Conservation (phyloP, 176 grass and related monocot genomes). For the Bonia amplexicaulis region DNA sequence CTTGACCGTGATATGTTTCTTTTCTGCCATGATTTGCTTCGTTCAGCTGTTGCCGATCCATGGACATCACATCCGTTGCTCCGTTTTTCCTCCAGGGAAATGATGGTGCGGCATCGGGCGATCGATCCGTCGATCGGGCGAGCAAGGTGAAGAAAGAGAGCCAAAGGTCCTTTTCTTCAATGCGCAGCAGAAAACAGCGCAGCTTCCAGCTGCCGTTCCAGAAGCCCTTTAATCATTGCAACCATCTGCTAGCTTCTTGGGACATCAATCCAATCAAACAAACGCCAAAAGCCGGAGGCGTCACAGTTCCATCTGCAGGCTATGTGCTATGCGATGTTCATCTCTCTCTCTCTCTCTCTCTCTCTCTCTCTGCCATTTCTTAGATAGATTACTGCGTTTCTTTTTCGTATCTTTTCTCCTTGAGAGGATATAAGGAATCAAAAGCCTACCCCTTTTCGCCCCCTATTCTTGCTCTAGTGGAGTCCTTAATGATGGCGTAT, state of each 20-base stretch:
- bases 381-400: not conserved
- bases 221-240: slow-evolving; percentile 64
- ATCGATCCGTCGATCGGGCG: not conserved
- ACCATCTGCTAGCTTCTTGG: slow-evolving; percentile 36
- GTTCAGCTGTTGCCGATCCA: not conserved
- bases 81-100: not conserved
- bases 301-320: slow-evolving; percentile 29
- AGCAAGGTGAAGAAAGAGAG: not conserved
- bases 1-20: slow-evolving; percentile 2
- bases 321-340: slow-evolving; percentile 14
- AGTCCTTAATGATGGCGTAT: slow-evolving; percentile 44
- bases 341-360: not conserved
- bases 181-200: slow-evolving; percentile 44
- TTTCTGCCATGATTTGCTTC: slow-evolving; percentile 16
- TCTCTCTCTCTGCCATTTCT: not conserved
- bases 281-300: slow-evolving; percentile 30
- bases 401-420: not conserved
- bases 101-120: slow-evolving; percentile 9
- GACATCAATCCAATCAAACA: slow-evolving; percentile 42
- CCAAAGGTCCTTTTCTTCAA: slow-evolving; percentile 13
- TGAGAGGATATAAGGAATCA: slow-evolving; percentile 43
- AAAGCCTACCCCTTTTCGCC: slow-evolving; percentile 10
- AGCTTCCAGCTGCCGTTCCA: slow-evolving; percentile 65
- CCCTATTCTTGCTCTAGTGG: slow-evolving; percentile 46
- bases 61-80: slow-evolving; percentile 19